phyloP scores from a whole-genome alignment of 805 yeast species.

The Candida andamanensis region DNA sequence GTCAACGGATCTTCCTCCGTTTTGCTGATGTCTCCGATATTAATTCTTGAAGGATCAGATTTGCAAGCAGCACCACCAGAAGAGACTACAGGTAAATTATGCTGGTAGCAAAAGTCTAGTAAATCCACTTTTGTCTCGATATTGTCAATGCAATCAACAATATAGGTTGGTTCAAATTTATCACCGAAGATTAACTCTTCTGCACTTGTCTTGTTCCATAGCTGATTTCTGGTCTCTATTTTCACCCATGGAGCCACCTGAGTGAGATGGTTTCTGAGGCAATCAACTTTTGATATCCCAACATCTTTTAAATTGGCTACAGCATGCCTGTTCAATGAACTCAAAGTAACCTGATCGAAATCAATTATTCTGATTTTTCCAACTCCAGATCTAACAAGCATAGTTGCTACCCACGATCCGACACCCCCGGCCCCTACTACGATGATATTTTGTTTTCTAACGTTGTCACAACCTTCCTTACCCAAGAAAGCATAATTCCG shows the following conservation, averaged over 20 bases:
- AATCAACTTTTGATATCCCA: slow-evolving; percentile 84
- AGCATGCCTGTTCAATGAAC: slow-evolving; percentile 90
- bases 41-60: slow-evolving; percentile 89
- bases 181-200: slow-evolving; percentile 50
- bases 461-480: slow-evolving; percentile 70
- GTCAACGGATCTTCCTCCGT: slow-evolving; percentile 95
- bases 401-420: slow-evolving; percentile 92
- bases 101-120: slow-evolving; percentile 61
- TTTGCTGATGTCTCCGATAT: slow-evolving; percentile 79
- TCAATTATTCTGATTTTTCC: slow-evolving; percentile 76
- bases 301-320: slow-evolving; percentile 90
- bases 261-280: slow-evolving; percentile 61
- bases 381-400: slow-evolving; percentile 89
- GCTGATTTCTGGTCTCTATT: slow-evolving; percentile 68
- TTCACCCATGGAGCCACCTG: slow-evolving; percentile 92
- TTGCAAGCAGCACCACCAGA: slow-evolving; percentile 98
- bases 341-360: slow-evolving; percentile 92
- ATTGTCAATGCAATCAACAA: slow-evolving; percentile 95
- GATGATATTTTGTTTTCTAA: slow-evolving; percentile 67
- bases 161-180: slow-evolving; percentile 60
- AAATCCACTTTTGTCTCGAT: slow-evolving; percentile 95
- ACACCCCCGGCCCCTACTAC: slow-evolving; percentile 97
- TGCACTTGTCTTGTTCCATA: slow-evolving; percentile 70
- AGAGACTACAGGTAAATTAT: slow-evolving; percentile 65
- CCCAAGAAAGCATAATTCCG: slow-evolving; percentile 90